These are phyloP conservation scores for Durotheca rogersii DNA, from an alignment of 495 filamentous ascomycete species.

Conservation along the genomic window DNA sequence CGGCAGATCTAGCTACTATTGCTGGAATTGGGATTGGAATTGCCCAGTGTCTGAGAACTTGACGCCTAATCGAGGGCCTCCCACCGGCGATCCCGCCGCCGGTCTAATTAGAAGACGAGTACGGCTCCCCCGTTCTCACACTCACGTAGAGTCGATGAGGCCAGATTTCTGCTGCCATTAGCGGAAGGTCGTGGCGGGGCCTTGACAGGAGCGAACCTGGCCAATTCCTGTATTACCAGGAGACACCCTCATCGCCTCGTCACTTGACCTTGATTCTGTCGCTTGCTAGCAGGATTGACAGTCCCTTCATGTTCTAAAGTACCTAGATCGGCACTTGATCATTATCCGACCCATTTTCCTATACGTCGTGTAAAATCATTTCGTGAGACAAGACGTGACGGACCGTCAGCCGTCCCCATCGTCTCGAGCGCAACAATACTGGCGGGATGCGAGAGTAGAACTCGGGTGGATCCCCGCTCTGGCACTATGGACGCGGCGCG, in stretches of 20 bases:
- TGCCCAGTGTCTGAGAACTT: conserved; percentile 22
- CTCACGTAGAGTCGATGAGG: conserved; percentile 12
- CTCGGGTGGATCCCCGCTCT: conserved; percentile 18
- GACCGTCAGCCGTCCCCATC: neutral
- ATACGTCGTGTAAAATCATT: neutral
- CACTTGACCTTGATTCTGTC: conserved; percentile 25
- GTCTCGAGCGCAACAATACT: conserved; percentile 4
- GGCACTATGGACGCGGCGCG: conserved; percentile 1
- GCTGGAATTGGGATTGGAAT: conserved; percentile 22
- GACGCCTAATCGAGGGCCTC: conserved; percentile 13
- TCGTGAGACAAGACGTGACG: neutral
- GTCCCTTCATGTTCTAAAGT: conserved; percentile 5
- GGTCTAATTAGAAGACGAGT: conserved; percentile 5
- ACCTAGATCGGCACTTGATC: conserved; percentile 22
- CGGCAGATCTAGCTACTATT: conserved; percentile 21
- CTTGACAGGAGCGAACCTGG: conserved; percentile 7
- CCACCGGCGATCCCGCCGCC: conserved; percentile 15
- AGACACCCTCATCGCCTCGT: conserved; percentile 7
- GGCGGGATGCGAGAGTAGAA: conserved; percentile 9
- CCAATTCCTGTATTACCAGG: neutral
- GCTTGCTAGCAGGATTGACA: conserved; percentile 18
- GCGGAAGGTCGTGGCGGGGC: conserved; percentile 15
- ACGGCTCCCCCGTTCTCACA: conserved; percentile 5
- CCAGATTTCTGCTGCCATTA: conserved; percentile 4
- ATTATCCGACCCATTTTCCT: conserved; percentile 16